Percentiles rank a stretch among this genome's conserved stretches.
These are phyloP conservation scores for Gossypium davidsonii DNA, from an alignment of 441 rosid species.

Conservation along the genomic window DNA sequence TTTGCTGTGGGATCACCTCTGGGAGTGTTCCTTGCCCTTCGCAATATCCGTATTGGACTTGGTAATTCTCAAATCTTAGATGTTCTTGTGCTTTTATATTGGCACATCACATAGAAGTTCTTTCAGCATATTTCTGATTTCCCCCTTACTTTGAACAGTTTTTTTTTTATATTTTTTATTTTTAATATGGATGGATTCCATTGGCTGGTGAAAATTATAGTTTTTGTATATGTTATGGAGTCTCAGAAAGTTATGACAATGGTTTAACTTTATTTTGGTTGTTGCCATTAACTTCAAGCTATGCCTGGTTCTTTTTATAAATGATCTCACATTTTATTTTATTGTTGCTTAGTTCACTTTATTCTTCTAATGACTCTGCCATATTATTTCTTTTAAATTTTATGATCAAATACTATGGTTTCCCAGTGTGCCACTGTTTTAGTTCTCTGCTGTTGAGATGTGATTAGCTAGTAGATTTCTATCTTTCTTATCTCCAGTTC, in stretches of 20 bases:
- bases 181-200: neutral
- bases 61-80: conserved; percentile 37
- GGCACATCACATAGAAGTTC: neutral
- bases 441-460: neutral
- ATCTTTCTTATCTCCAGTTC: neutral
- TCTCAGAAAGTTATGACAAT: neutral
- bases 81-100: neutral
- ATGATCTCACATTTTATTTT: neutral
- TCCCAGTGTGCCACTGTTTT: neutral
- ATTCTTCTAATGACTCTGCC: neutral
- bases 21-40: conserved; percentile 90
- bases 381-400: neutral
- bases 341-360: neutral
- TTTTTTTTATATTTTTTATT: neutral
- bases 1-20: conserved; percentile 98
- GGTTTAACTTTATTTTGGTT: neutral
- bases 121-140: neutral
- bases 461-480: neutral
- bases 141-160: neutral
- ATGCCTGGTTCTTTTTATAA: neutral
- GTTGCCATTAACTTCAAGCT: conserved; percentile 1
- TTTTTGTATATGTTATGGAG: neutral
- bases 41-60: conserved; percentile 78
- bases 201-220: neutral
- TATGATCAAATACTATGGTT: neutral